Evolutionary conservation across 495 filamentous ascomycete species (phyloP), one percentile per base, ranked within the genome.

Genomic region (Podospora didyma): DNA sequence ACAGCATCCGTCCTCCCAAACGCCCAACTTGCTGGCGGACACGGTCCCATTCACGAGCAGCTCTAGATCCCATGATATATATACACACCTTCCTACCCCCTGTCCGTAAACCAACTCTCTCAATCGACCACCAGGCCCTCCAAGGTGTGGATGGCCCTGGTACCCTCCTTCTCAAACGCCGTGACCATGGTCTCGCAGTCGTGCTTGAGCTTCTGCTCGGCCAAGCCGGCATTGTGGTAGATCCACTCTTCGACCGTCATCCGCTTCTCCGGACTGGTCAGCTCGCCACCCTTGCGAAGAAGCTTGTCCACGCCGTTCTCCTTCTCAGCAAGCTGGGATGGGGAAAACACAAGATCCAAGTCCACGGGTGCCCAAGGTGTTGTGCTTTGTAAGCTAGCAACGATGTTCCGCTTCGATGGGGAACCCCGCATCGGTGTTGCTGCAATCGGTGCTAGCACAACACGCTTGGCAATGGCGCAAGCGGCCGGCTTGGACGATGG

Each of bases 161-260:
- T 80, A 2, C 91, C 94, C 71, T 96, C 86, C 48, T 71, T 82
- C 73, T 97, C 92, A 72, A 97, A 96, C 20, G 80, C 73, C 28
- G 78, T 75, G 22, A 97, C 87, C 62, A 95, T 76, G 37, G 82
- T 70, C 74, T 97, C 92, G 66, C 90, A 96, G 69, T 93, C 89
- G 31, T 73, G 67, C 62, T 85, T 87, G 53, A 97, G 69, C 64
- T 82, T 85, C 65, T 88, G 83, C 73, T 96, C 91, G 1, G 86
- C 90, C 59, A 83, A 75, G 61, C 80, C 80, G 4, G 93, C 92
- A 65, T 92, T 93, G 73, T 81, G 83, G 51, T 79, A 74, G 45
- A 98, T 86, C 94, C 94, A 98, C 70, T 96, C 86, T 68, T 95
- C 89, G 2, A 97, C 90, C 0, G 84, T 90, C 90, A 98, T 92